Base-by-base conservation (phyloP, 2,329 filamentous ascomycete genomes). In the Ilyonectria robusta region DNA sequence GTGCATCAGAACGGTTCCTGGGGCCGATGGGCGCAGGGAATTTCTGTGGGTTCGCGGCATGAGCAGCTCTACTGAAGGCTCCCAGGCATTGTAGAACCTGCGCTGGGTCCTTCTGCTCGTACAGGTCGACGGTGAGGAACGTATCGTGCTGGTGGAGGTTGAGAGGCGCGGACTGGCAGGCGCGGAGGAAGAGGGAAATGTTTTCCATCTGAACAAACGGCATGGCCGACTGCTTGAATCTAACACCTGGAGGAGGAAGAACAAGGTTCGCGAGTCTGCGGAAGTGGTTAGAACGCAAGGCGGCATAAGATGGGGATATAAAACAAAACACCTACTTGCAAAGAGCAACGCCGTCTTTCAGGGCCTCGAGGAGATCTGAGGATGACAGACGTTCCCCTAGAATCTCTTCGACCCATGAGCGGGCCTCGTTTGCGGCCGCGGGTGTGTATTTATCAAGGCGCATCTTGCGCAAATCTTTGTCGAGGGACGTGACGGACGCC, bases 161-260 rank as follows among this genome's bases (percentile, higher is more conserved):
- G 59, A 99, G 85, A 0, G 96, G 96, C 29, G 93, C 89, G 57
- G 89, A 85, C 81, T 97, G 93, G 84, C 95, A 97, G 67, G 94
- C 94, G 77, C 89, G 91, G 60, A 99, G 89, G 82, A 98, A 99
- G 78, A 97, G 94, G 5, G 95, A 97, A 78, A 99, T 98, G 80
- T 99, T 99, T 81, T 99, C 96, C 95, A 98, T 98, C 82, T 99
- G 96, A 46, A 98, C 95, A 79, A 99, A 99, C 0, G 96, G 96
- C 95, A 98, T 98, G 46, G 90, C 84, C 1, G 95, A 97, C 78
- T 92, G 87, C 83, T 98, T 98, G 88, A 93, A 98, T 80, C 92
- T 94, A 82, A 97, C 89, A 35, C 92, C 92, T 0, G 93, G 93
- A 17, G 91, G 89, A 29, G 93, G 93, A 42, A 92, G 81, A 35